Evolutionary conservation across 805 yeast genomes (phyloP).

Genomic region (Ogataea neopini): DNA sequence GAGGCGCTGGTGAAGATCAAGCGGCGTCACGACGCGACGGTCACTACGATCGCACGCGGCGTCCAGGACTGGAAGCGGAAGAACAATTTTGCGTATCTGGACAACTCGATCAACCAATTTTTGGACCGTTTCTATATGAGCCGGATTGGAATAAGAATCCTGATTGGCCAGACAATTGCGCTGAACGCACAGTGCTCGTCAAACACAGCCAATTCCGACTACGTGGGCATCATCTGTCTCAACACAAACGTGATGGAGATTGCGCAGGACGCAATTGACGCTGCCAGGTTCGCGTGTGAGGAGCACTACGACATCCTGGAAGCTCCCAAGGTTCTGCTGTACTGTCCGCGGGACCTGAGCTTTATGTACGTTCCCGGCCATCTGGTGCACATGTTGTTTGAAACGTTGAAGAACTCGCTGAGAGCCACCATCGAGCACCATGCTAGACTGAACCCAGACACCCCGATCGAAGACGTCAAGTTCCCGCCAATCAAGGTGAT

Average conservation of each 20-base stretch:
- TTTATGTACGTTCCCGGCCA: slow-evolving; percentile 95
- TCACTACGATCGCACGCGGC: slow-evolving; percentile 88
- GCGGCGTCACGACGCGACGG: slow-evolving; percentile 88
- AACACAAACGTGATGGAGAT: slow-evolving; percentile 81
- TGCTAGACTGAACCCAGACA: slow-evolving; percentile 52
- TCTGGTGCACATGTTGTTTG: slow-evolving; percentile 87
- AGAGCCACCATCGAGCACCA: slow-evolving; percentile 88
- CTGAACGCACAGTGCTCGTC: slow-evolving; percentile 39
- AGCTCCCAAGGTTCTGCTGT: slow-evolving; percentile 79
- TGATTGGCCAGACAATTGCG: slow-evolving; percentile 92
- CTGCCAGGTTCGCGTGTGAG: slow-evolving; percentile 87
- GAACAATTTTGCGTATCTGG: slow-evolving; percentile 49
- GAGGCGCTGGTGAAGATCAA: slow-evolving; percentile 71
- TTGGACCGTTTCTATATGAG: slow-evolving; percentile 87
- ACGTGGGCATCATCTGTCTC: slow-evolving; percentile 87
- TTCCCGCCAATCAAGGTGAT: slow-evolving; percentile 86
- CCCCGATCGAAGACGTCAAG: slow-evolving; percentile 58
- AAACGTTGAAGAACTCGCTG: slow-evolving; percentile 80
- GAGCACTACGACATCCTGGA: slow-evolving; percentile 86
- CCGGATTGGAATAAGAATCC: slow-evolving; percentile 89
- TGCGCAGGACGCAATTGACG: slow-evolving; percentile 85
- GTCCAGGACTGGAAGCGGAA: slow-evolving; percentile 84
- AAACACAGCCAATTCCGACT: slow-evolving; percentile 55
- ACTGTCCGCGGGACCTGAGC: slow-evolving; percentile 71
- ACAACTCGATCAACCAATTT: slow-evolving; percentile 74